Evolutionary conservation across 1,284 basidiomycete species (phyloP).

Genomic region (Ustanciosporium gigantosporum): DNA sequence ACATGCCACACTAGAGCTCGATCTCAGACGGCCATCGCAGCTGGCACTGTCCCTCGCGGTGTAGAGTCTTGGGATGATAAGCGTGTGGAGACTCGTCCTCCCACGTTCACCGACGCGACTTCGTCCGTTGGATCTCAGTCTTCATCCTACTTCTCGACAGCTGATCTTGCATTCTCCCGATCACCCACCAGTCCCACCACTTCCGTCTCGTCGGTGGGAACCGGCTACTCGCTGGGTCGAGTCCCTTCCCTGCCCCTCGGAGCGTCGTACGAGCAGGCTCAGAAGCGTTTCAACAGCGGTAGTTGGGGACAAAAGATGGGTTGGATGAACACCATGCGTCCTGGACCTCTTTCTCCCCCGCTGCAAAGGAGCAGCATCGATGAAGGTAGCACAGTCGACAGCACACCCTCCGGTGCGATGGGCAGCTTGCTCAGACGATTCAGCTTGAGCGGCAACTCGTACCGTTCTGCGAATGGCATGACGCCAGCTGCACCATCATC

Average conservation of each 20-base stretch:
- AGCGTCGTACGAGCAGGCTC: constrained; percentile 41
- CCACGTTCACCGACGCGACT: constrained; percentile 6
- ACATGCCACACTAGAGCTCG: constrained; percentile 26
- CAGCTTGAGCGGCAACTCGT: constrained; percentile 37
- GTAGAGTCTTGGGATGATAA: constrained; percentile 15
- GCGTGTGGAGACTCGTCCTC: constrained; percentile 3
- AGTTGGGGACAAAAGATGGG: constrained; percentile 40
- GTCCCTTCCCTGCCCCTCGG: constrained; percentile 40
- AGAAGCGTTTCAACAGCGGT: constrained; percentile 44
- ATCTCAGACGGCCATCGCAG: constrained; percentile 30
- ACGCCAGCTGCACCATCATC: background rate
- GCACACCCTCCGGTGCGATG: constrained; percentile 15
- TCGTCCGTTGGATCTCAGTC: constrained; percentile 8
- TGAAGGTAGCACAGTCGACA: constrained; percentile 19
- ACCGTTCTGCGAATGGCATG: constrained; percentile 8
- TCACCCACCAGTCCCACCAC: constrained; percentile 22
- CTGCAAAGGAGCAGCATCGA: constrained; percentile 22
- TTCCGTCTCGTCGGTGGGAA: constrained; percentile 17
- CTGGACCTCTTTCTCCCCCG: constrained; percentile 32
- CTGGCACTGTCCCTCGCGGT: constrained; percentile 10
- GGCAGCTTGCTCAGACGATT: constrained; percentile 45
- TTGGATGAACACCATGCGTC: constrained; percentile 34
- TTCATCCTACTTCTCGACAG: constrained; percentile 28
- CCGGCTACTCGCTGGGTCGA: constrained; percentile 29
- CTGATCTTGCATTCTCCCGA: constrained; percentile 28